A percentile compares a stretch with the other conserved stretches of the same genome.
phyloP scores from a whole-genome alignment of 2,329 filamentous ascomycete species.

The Thelonectria discophora region DNA sequence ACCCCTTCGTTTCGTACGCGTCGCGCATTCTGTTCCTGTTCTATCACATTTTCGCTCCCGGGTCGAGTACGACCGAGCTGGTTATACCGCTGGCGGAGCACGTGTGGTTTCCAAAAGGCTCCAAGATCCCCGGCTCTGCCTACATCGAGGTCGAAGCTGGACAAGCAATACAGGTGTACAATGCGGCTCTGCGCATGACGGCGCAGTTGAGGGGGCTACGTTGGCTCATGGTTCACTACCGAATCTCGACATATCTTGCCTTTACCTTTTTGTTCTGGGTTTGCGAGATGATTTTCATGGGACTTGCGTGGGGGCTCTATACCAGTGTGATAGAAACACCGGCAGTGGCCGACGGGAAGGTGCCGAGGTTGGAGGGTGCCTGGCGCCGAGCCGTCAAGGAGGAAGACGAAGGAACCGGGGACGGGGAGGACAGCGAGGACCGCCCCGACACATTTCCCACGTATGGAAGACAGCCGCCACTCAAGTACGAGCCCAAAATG shows the following conservation, averaged over 20 bases:
- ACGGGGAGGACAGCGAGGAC: constrained; percentile 50
- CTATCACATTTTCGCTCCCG: constrained; percentile 74
- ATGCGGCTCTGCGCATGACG: constrained; percentile 71
- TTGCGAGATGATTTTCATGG: constrained; percentile 74
- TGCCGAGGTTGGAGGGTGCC: constrained; percentile 19
- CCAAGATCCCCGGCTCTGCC: constrained; percentile 56
- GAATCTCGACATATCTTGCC: constrained; percentile 71
- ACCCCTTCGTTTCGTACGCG: constrained; percentile 71
- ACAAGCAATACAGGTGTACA: constrained; percentile 79
- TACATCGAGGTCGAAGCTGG: constrained; percentile 74
- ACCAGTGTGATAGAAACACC: constrained; percentile 45
- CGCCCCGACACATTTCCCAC: constrained; percentile 56
- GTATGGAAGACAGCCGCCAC: constrained; percentile 51
- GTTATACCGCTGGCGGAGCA: constrained; percentile 77
- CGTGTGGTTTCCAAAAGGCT: constrained; percentile 65
- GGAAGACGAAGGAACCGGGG: constrained; percentile 38
- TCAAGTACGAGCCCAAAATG: constrained; percentile 52
- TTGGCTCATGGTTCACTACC: constrained; percentile 89
- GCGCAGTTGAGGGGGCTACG: constrained; percentile 80
- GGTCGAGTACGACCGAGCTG: constrained; percentile 70
- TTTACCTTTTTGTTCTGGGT: constrained; percentile 81
- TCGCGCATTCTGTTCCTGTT: constrained; percentile 70
- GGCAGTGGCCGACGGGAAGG: constrained; percentile 18
- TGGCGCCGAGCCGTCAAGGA: constrained; percentile 31
- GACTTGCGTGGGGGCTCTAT: constrained; percentile 70